Conservation (phyloP, 345 rosid genomes). For the Hevea brasiliensis region DNA sequence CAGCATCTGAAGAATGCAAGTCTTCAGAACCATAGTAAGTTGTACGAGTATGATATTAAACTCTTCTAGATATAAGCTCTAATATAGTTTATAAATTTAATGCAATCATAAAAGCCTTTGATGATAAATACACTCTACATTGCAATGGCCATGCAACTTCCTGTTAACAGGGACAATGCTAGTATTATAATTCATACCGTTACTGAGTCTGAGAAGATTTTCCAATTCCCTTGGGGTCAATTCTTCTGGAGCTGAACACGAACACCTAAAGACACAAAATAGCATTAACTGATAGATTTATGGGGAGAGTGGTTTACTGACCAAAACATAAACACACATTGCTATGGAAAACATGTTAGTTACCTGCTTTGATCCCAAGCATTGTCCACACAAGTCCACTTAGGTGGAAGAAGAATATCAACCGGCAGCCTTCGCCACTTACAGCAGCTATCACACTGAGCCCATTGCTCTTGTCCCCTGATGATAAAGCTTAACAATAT, state of each 20-base stretch:
- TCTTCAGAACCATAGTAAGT: background rate
- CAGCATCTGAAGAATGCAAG: background rate
- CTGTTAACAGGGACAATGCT: background rate
- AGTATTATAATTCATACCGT: slow-evolving; percentile 46
- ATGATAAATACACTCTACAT: background rate
- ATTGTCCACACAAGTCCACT: slow-evolving; percentile 82
- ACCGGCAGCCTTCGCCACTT: slow-evolving; percentile 90
- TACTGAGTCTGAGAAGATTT: slow-evolving; percentile 60
- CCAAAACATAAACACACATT: background rate
- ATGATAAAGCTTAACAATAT: slow-evolving; percentile 24
- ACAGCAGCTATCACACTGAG: slow-evolving; percentile 82
- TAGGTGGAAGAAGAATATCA: slow-evolving; percentile 84
- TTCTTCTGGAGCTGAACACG: slow-evolving; percentile 87
- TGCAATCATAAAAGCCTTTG: background rate
- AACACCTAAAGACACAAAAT: slow-evolving; percentile 52
- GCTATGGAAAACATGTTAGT: slow-evolving; percentile 1
- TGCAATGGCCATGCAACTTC: background rate
- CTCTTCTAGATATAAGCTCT: background rate
- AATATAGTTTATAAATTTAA: background rate
- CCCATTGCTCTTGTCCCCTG: slow-evolving; percentile 99
- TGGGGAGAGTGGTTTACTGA: background rate
- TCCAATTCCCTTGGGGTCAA: slow-evolving; percentile 75
- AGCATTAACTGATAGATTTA: background rate
- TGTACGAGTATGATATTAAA: background rate
- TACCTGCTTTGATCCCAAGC: slow-evolving; percentile 82